Evolutionary conservation across 2,329 filamentous ascomycete species (phyloP), one percentile per base, ranked within the genome.

Genomic region (Hawksworthiomyces lignivorus): DNA sequence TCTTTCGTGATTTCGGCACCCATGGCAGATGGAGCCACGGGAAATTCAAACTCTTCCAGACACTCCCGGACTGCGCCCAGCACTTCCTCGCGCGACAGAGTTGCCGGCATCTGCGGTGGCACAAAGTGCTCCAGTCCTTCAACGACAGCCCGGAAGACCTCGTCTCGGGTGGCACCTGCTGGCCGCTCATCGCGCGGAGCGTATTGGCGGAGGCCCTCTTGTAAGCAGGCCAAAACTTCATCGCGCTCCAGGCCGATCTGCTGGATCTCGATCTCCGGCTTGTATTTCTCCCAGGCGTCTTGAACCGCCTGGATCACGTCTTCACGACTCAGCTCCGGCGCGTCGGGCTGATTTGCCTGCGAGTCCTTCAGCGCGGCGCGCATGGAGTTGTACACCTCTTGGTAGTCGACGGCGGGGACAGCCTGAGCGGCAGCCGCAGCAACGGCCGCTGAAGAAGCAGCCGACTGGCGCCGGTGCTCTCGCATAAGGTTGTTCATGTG

Each of bases 271-370:
- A 95, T 87, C 53, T 96, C 87, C 1, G 90, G 90, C 62, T 94
- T 94, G 64, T 94, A 94, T 41, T 81, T 86, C 57, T 96, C 90
- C 79, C 88, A 94, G 1, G 89, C 90, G 52, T 95, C 88, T 52
- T 82, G 81, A 12, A 97, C 84, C 4, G 89, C 88, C 21, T 84
- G 75, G 2, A 97, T 75, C 27, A 97, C 86, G 45, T 94, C 87
- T 36, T 95, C 87, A 50, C 84, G 78, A 52, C 80, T 82, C 35
- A 87, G 63, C n/a, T 68, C 64, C 9, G 63, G 65, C 28, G 63
- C 67, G 35, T 61, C 65, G 39, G 69, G 60, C 50, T 70, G 62
- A 22, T 59, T 62, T 3, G 68, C 66, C 43, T 78, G 69, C 5
- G 76, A 70, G 51, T 84, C 82, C 47, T 75, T 73, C 20, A 82